Conservation (phyloP, 192 early-diverging fungal genomes). For the Gryganskiella cystojenkinii region DNA sequence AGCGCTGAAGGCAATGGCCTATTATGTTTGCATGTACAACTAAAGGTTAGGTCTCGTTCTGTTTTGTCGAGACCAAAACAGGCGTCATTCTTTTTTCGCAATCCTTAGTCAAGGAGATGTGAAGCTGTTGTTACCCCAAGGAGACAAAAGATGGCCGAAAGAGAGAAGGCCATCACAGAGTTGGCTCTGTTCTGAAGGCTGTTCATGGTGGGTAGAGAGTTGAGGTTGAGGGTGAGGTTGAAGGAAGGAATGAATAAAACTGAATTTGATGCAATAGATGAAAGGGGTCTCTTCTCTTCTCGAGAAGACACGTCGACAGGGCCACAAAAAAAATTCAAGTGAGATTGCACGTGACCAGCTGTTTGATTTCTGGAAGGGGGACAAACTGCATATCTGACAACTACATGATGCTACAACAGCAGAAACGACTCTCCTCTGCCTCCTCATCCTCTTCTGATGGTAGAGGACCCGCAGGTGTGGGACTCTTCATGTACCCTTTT, state of each 20-base stretch:
- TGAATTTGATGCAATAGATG: neutral
- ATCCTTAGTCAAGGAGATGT: neutral
- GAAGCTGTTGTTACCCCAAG: slow-evolving; percentile 45
- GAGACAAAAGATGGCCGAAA: slow-evolving; percentile 68
- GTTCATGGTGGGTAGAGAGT: slow-evolving; percentile 40
- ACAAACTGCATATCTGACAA: too few species aligned
- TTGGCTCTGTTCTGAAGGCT: slow-evolving; percentile 62
- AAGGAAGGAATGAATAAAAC: too few species aligned
- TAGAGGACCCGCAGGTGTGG: too few species aligned
- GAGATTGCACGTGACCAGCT: neutral
- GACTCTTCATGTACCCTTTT: too few species aligned
- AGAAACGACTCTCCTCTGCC: too few species aligned
- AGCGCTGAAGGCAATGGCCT: slow-evolving; percentile 62
- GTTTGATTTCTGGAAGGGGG: too few species aligned
- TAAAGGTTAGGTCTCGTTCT: neutral
- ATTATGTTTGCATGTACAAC: neutral
- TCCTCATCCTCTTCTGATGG: too few species aligned
- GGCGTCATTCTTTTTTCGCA: neutral
- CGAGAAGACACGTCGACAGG: neutral
- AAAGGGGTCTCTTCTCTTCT: too few species aligned
- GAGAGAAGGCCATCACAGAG: slow-evolving; percentile 67
- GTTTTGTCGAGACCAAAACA: neutral
- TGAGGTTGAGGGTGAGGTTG: neutral
- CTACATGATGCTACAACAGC: too few species aligned
- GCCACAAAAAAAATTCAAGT: too few species aligned